phyloP scores from a whole-genome alignment of 2,329 filamentous ascomycete species.

The Lojkania enalia region DNA sequence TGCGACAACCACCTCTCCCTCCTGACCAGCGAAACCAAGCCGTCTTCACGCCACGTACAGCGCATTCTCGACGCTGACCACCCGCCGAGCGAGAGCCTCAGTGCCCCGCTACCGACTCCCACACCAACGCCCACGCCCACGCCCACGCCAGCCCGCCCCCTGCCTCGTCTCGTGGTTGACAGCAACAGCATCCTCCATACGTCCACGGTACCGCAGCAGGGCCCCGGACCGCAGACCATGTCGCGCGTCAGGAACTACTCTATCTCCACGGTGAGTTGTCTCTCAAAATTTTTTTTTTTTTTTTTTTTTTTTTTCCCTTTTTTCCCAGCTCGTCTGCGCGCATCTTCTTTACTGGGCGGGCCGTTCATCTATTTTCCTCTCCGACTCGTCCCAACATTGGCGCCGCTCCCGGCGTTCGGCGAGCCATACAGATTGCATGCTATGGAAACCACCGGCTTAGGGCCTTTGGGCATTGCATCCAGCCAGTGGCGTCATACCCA shows the following conservation, averaged over 20 bases:
- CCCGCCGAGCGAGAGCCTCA: neutral
- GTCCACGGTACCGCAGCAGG: neutral
- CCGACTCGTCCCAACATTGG: slow-evolving; percentile 8
- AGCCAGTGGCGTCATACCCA: slow-evolving; percentile 15
- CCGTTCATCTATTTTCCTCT: slow-evolving; percentile 14
- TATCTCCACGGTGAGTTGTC: slow-evolving; percentile 41
- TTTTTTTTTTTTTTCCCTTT: slow-evolving; percentile 14
- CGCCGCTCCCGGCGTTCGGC: slow-evolving; percentile 17
- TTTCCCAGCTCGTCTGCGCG: slow-evolving; percentile 11
- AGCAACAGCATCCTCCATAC: slow-evolving; percentile 2
- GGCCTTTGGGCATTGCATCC: slow-evolving; percentile 21
- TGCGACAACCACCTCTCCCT: neutral
- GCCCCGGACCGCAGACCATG: slow-evolving; percentile 16
- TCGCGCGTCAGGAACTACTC: slow-evolving; percentile 40
- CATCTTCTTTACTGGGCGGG: slow-evolving; percentile 14
- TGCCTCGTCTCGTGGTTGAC: neutral
- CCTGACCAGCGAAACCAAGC: neutral
- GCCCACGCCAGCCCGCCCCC: neutral
- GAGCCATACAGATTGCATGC: slow-evolving; percentile 10
- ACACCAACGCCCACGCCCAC: too few species aligned
- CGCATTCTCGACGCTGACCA: neutral
- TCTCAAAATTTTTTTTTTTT: too few species aligned
- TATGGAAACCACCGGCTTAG: slow-evolving; percentile 30
- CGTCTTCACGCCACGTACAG: neutral
- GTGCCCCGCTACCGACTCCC: neutral